Evolutionary conservation across 23 red algal species (phyloP), one percentile per base, ranked within the genome.

Genomic region (Chondrus crispus): DNA sequence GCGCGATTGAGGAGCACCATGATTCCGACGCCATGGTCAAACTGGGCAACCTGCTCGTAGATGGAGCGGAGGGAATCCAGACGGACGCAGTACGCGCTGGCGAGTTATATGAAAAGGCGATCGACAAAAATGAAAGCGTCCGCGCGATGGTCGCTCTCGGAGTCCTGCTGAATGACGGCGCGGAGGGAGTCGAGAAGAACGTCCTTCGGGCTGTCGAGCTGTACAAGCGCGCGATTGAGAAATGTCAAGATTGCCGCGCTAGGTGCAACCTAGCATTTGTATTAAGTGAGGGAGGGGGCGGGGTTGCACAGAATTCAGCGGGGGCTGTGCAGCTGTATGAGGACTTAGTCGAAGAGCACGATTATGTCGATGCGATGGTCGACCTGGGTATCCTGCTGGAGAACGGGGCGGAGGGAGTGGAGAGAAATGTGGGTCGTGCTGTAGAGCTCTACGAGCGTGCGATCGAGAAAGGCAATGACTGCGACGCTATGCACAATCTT

Each of bases 271-370:
- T 80, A 54, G 74, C 74, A 85, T 14, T 57, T 6, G 33, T 85
- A 35, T 53, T 66, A 8, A 62, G 40, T 2, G 66, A 62, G n/a
- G 80, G 80, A 2, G 48, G 28, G 5, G 33, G 40, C 14, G 80
- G 46, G 4, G 66, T 85, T 46, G 35, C 80, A 2, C 45, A 51
- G 55, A 85, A 85, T 42, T 8, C 80, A 11, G 9, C 53, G 7
- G 30, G 54, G 66, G 80, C 80, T 14, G 80, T 85, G 47, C 80
- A 85, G 33, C 36, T 85, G 60, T 85, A 85, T 53, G 60, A 68
- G 66, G 38, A 7, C 13, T 16, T 68, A 12, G 46, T 85, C 2
- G 37, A 66, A 20, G 53, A 85, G 80, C 36, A 64, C 13, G 49
- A 30, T 64, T 51, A 85, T 85, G 38, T 16, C 30, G 45, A 42